Evolutionary conservation across 495 filamentous ascomycete species (phyloP), one percentile per base, ranked within the genome.

Genomic region (Bathelium albidoporum): DNA sequence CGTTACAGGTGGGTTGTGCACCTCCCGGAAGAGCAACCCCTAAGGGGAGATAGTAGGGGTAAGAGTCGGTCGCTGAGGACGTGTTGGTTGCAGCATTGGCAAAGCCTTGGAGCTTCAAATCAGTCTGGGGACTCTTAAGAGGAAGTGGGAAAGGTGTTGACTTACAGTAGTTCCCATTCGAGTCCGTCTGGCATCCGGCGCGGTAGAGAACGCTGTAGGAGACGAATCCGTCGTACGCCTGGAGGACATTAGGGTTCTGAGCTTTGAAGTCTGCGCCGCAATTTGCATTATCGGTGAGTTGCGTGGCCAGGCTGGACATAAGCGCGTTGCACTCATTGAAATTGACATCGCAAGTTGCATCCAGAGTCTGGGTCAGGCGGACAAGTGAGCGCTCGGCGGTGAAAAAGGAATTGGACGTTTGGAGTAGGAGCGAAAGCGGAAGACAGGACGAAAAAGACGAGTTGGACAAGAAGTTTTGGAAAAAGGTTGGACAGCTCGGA

Each of bases 31-130:
- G 74, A 2, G 74, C 64, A n/a, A 80, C 82, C 31, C 93, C 93
- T 43, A 95, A 79, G 4, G 94, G 88, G 0, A 97, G 76, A 68
- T 86, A 90, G 76, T 97, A 98, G 20, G 92, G 76, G 64, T 91
- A 89, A 39, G 84, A 80, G 71, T 89, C 86, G 29, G 81, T 80
- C 0, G 86, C 77, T 29, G 83, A 87, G 11, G 83, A 79, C 20
- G 69, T 68, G 72, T 96, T 96, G 11, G 87, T 91, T 63, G 90
- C 83, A 28, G 91, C 90, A 68, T 90, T 87, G 63, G 90, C 89
- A 71, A 91, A 97, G 75, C 86, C 45, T 69, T 58, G 1, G 73
- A 11, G 20, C n/a, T n/a, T n/a, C n/a, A n/a, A n/a, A 44, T 12
- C 26, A n/a, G 43, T 22, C 0, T 20, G 26, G 28, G 49, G 66